Evolutionary conservation across 331 rosid genomes (phyloP), one percentile per base, ranked within the genome.

Genomic region (Rosa hybrid): DNA sequence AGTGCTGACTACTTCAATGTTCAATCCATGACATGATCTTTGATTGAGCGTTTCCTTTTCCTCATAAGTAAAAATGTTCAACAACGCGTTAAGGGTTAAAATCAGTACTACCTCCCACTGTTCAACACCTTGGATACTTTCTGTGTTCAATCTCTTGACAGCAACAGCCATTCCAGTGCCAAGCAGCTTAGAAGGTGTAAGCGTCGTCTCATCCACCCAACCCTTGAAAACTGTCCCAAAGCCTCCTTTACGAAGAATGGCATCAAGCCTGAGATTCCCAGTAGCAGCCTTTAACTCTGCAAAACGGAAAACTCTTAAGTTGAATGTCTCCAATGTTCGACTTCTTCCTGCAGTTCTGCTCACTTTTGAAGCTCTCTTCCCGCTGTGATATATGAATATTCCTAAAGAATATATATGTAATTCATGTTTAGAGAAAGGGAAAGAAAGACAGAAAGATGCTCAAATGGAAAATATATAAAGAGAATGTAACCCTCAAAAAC

Each of bases 211-310:
- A 81, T 94, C 86, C 42, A 94, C 77, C 97, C 97, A 91, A 65
- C 97, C 97, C 79, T 86, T 94, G 85, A 85, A 91, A 54, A 94
- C 97, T 79, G 71, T 90, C 20, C 98, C 97, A 76, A 92, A 94
- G 4, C 97, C 94, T 23, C 97, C 98, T 60, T 90, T 91, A 4
- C 97, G 94, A 44, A 91, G 77, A 81, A 92, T 79, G 65, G 80
- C 8, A 68, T 87, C 92, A 12, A 79, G 10, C 56, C 68, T 91
- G 91, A 92, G 91, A 80, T 78, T 74, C 86, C 23, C 87, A 0
- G 98, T 84, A 5, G 93, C 91, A 0, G 81, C 62, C 79, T 83
- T 92, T 88, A 94, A 41, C 45, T 92, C 97, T 12, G 74, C 78
- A 76, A 85, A 86, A 41, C 63, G 87, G 82, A 89, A 94, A 46